Evolutionary conservation across 345 rosid genomes (phyloP), one percentile per base, ranked within the genome.

Genomic region (Melaleuca quinquenervia): DNA sequence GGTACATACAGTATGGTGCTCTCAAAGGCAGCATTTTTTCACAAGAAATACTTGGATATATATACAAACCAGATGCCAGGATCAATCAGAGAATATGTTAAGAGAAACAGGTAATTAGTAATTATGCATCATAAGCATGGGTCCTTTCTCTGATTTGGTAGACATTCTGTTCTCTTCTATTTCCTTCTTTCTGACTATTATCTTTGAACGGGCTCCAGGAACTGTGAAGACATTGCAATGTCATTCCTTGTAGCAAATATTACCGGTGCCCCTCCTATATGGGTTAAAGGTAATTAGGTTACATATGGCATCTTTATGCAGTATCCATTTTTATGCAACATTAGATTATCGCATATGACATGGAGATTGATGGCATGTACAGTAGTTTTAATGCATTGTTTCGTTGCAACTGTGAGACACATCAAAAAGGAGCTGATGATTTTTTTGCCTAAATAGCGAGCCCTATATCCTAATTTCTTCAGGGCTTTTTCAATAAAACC

Each of bases 221-320:
- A 97, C 87, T 97, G 99, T 90, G 99, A 97, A 95, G 98, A 97
- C 91, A 97, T 96, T 62, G 99, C 98, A 32, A 96, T 97, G 98
- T 96, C 99, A 29, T 97, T 97, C 92, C 98, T 97, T 14, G 91
- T 97, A 12, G 99, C 99, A 52, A 97, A 97, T 91, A 95, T 90
- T 70, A 94, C 98, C n/a, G 93, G 90, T 87, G 93, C 96, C 84
- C 98, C 99, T 56, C 96, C 98, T 32, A 92, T 97, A 51, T 96
- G 99, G 98, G 98, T 95, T 56, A 94, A 97, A 92, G 99, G 99
- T 96, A 91, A 87, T 82, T 82, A 14, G 80, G 80, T 70, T 36
- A 29, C 84, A n/a, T 15, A 22, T n/a, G 48, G 45, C 44, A 49
- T 50, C 53, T 82, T 51, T 51, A 29, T 49, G 45, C 13, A 70